Evolutionary conservation across 441 rosid genomes (phyloP), one percentile per base, ranked within the genome.

Genomic region (Aquilaria agallochum): DNA sequence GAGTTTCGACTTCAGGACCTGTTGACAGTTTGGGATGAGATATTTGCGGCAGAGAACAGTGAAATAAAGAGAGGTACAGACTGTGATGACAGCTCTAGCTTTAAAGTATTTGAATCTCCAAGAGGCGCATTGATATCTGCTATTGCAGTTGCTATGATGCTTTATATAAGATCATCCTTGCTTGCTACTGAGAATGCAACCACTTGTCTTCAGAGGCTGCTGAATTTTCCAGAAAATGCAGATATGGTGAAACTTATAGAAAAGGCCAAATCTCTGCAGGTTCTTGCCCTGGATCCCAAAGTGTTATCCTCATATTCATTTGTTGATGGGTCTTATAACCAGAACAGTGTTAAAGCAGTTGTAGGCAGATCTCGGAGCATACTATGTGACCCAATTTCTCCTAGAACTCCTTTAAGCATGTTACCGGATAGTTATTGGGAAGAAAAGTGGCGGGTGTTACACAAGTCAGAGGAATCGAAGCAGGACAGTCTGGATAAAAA

Each of bases 391-490:
- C 75, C 85, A 47, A 54, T 71, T 72, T 83, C 90, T 63, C 91
- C 88, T 11, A 83, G 68, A 75, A 78, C 85, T 65, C 87, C 96
- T 42, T 57, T 80, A 63, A 77, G 56, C 62, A 61, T 72, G 67
- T 81, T 89, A 51, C 89, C 90, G 34, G 90, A 88, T 50, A 90
- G 92, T 78, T 94, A 94, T 30, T 94, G 98, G 98, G 98, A 94
- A 76, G 95, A 84, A 73, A 89, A 80, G 75, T 94, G 98, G 98
- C 84, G 92, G 77, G 81, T 73, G 66, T 55, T 83, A 74, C 88
- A 88, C 65, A 80, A 85, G 57, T 78, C 82, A 13, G 93, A 84
- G 44, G 86, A 87, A 69, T 79, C 63, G 60, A 80, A 67, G 75
- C 73, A 78, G 42, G 70, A 50, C 69, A 67, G 61, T 50, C 68